phyloP scores from a whole-genome alignment of 179 eudicot genomes.

The Vitellaria paradoxa region DNA sequence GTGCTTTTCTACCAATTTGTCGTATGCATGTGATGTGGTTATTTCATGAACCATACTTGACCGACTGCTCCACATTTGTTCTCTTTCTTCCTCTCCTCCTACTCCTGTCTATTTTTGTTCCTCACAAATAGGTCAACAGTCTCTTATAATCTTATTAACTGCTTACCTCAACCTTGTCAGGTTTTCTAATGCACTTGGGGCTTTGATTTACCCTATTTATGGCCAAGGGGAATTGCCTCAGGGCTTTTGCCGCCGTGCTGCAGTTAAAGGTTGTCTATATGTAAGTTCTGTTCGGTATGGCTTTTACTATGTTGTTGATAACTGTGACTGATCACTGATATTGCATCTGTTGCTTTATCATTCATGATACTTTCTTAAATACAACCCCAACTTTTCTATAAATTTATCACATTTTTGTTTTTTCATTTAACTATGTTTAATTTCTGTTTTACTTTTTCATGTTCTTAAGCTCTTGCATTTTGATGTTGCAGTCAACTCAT shows the following conservation, averaged over 20 bases:
- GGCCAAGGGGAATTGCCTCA: conserved; percentile 96
- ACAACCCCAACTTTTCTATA: not conserved
- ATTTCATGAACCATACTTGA: not conserved
- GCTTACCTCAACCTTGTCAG: conserved; percentile 31
- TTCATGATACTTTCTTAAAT: not conserved
- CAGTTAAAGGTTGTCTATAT: conserved; percentile 93
- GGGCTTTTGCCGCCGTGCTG: conserved; percentile 94
- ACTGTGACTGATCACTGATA: not conserved
- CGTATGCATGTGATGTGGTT: not conserved
- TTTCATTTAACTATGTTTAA: not conserved
- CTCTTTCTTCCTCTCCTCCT: not conserved
- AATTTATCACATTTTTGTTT: not conserved
- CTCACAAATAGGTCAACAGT: not conserved
- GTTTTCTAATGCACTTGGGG: conserved; percentile 80
- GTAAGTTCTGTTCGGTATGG: conserved; percentile 39
- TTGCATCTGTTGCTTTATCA: not conserved
- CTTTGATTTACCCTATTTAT: conserved; percentile 86
- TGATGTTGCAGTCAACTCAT: not conserved
- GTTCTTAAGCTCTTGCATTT: not conserved
- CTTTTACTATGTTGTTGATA: not conserved
- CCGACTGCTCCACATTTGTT: not conserved
- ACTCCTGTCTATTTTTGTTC: not conserved
- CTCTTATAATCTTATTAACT: not conserved
- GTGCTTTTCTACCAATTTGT: not conserved
- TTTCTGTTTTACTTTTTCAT: not conserved